A percentile compares a stretch with the other conserved stretches of the same genome.
These are phyloP conservation scores for Trichocladium antarcticum DNA, from an alignment of 495 filamentous ascomycete genomes.

Conservation along the genomic window DNA sequence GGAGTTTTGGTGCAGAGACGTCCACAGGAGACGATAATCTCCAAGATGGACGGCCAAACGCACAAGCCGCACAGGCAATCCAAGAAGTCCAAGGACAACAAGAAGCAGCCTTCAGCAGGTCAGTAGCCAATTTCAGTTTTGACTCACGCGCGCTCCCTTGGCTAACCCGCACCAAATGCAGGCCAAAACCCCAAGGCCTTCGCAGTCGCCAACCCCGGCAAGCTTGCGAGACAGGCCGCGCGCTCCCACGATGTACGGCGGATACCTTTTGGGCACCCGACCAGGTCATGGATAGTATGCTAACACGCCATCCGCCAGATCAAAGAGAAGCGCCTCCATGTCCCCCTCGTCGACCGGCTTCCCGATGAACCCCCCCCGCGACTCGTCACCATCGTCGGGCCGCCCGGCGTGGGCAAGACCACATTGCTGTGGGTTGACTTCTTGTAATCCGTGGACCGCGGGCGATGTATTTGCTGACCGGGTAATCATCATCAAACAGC, in stretches of 20 bases:
- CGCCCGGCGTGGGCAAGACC: constrained; percentile 64
- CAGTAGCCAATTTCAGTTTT: constrained; percentile 7
- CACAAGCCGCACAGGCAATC: constrained; percentile 75
- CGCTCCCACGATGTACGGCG: constrained; percentile 73
- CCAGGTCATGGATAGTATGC: neutral
- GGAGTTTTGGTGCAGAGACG: constrained; percentile 1
- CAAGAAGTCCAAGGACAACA: constrained; percentile 87
- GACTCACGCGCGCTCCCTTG: neutral
- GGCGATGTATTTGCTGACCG: neutral
- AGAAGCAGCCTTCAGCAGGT: constrained; percentile 45
- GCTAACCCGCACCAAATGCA: constrained; percentile 19
- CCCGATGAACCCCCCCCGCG: constrained; percentile 93
- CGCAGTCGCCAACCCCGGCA: constrained; percentile 72
- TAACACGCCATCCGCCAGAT: constrained; percentile 40
- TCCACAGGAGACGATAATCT: constrained; percentile 4
- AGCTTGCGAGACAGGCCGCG: constrained; percentile 70
- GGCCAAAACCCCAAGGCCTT: constrained; percentile 88
- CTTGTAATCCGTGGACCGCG: too few species aligned
- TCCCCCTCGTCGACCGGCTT: constrained; percentile 85
- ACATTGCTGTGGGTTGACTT: constrained; percentile 41
- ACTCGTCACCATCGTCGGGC: constrained; percentile 84
- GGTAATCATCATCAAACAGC: constrained; percentile 1
- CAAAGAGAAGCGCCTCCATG: constrained; percentile 91
- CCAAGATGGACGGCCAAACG: constrained; percentile 65
- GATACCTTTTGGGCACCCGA: neutral